A percentile compares a stretch with the other conserved stretches of the same genome.
These are phyloP conservation scores for Arthrobotrys iridis DNA, from an alignment of 2,329 filamentous ascomycete genomes.

Conservation along the genomic window DNA sequence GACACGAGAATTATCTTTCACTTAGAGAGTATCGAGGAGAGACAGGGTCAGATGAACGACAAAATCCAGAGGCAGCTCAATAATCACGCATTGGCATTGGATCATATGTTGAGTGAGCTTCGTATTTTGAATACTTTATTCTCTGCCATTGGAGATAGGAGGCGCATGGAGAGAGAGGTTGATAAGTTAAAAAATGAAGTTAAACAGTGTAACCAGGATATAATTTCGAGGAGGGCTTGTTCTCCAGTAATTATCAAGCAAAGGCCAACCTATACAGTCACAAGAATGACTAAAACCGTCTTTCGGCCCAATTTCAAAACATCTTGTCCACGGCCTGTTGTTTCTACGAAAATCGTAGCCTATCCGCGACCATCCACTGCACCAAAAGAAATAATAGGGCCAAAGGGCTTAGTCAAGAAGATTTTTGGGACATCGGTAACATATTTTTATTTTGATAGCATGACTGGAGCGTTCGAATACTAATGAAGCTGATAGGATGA, in stretches of 20 bases:
- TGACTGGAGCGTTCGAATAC: not conserved
- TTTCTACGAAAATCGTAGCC: slow-evolving; percentile 12
- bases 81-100: slow-evolving; percentile 17
- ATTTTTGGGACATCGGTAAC: not conserved
- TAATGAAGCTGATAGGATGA: not conserved
- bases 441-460: not conserved
- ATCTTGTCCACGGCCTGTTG: not conserved
- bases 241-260: slow-evolving; percentile 15
- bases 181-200: slow-evolving; percentile 27
- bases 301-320: slow-evolving; percentile 4
- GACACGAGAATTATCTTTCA: slow-evolving; percentile 47
- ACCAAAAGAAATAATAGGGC: not conserved
- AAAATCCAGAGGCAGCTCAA: slow-evolving; percentile 44
- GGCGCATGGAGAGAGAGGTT: slow-evolving; percentile 17
- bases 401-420: not conserved
- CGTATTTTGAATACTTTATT: slow-evolving; percentile 14
- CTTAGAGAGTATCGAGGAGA: slow-evolving; percentile 36
- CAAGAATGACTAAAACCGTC: slow-evolving; percentile 31
- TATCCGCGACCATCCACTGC: not conserved
- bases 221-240: not conserved
- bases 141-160: slow-evolving; percentile 11
- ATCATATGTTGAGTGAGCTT: slow-evolving; percentile 32
- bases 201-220: slow-evolving; percentile 11
- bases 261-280: slow-evolving; percentile 24
- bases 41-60: slow-evolving; percentile 6